phyloP scores from a whole-genome alignment of 768 basidiomycete genomes.

The Lyophyllum decastes region DNA sequence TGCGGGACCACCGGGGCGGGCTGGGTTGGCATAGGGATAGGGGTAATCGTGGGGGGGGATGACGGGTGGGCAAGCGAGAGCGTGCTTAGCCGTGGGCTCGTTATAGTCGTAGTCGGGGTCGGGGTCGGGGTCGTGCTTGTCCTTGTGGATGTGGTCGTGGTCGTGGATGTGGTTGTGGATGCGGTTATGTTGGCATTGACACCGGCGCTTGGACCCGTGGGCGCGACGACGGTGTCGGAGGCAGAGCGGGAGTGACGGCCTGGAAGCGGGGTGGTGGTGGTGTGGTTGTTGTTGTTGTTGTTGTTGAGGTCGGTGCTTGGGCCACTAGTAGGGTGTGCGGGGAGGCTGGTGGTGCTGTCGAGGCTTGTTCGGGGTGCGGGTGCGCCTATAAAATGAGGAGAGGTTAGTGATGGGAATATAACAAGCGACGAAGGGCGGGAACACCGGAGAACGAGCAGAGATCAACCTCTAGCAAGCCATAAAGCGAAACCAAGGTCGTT shows the following conservation, averaged over 20 bases:
- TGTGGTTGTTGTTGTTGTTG: too few relatives aligned
- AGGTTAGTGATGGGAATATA: background rate
- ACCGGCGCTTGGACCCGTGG: too few relatives aligned
- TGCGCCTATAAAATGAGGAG: background rate
- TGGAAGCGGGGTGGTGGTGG: too few relatives aligned
- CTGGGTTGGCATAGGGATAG: background rate
- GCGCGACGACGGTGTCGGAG: background rate
- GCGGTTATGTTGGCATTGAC: too few relatives aligned
- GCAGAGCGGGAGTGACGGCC: background rate
- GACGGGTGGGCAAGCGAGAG: background rate
- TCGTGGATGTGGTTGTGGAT: background rate
- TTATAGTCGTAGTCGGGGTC: too few relatives aligned
- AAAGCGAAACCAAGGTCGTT: too few relatives aligned
- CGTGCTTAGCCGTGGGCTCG: too few relatives aligned
- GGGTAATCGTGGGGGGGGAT: background rate
- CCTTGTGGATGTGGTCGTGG: background rate
- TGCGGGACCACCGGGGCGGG: background rate
- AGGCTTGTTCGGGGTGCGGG: background rate
- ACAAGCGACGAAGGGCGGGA: too few relatives aligned
- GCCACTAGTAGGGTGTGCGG: background rate
- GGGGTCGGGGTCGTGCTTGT: background rate
- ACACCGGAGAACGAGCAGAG: too few relatives aligned
- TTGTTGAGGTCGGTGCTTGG: too few relatives aligned
- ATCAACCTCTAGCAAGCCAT: too few relatives aligned
- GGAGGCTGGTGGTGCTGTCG: background rate